These are phyloP conservation scores for Pseudoscleropodium purum DNA, from an alignment of 225 moss, liverwort and hornwort species.

Conservation along the genomic window DNA sequence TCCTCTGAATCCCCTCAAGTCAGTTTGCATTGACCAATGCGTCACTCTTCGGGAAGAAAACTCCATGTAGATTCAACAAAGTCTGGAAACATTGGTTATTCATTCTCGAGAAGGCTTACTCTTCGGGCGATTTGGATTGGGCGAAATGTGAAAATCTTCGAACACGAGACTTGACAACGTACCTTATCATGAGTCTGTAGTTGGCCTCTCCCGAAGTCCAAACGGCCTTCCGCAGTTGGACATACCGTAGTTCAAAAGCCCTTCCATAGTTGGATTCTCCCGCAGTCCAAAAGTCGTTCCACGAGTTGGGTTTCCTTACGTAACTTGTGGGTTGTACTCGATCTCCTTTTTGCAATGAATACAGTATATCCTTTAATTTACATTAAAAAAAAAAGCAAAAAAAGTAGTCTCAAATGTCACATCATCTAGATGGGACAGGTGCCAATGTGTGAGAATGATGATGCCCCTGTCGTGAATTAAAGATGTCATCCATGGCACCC, in stretches of 20 bases:
- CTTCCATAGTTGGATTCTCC: background rate
- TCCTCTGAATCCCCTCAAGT: background rate
- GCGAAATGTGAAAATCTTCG: background rate
- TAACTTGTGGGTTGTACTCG: background rate
- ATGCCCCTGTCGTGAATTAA: background rate
- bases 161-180: background rate
- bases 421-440: background rate
- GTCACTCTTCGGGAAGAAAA: background rate
- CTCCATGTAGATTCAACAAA: background rate
- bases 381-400: background rate
- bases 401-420: background rate
- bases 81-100: background rate
- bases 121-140: background rate
- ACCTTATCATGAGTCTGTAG: too few relatives aligned
- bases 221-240: background rate
- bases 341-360: too few relatives aligned
- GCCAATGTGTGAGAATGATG: background rate
- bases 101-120: background rate
- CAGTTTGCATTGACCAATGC: background rate
- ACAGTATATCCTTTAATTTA: background rate
- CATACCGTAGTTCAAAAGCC: background rate
- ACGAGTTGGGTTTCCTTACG: background rate
- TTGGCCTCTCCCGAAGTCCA: background rate
- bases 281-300: background rate
- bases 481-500: background rate